phyloP scores from a whole-genome alignment of 2,329 filamentous ascomycete species.

The Cladosporium sp. region DNA sequence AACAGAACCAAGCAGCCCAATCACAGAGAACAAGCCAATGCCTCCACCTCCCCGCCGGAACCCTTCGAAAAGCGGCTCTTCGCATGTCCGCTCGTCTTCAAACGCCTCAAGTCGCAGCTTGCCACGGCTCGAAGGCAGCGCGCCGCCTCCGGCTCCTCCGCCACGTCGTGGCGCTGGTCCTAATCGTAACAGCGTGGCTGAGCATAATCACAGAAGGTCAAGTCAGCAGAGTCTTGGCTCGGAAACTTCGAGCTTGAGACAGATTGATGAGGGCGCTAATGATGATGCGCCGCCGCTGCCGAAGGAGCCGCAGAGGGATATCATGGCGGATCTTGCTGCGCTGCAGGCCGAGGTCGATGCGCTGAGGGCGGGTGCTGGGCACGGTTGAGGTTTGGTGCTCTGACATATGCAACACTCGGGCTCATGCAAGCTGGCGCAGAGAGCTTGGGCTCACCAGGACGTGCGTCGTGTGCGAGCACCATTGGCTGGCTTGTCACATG shows the following conservation, averaged over 20 bases:
- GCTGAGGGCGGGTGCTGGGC: constrained; percentile 16
- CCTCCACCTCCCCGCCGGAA: constrained; percentile 27
- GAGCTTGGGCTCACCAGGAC: too few species aligned
- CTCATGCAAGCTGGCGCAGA: too few species aligned
- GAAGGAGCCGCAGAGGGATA: constrained; percentile 18
- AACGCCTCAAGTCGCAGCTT: constrained; percentile 19
- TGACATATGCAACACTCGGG: too few species aligned
- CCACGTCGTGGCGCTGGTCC: constrained; percentile 21
- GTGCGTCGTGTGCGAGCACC: too few species aligned
- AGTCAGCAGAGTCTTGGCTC: constrained; percentile 11
- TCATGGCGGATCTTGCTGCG: constrained; percentile 29
- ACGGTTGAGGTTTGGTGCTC: not conserved
- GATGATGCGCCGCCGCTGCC: not conserved
- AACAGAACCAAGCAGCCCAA: not conserved
- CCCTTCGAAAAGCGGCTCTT: constrained; percentile 19
- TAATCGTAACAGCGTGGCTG: constrained; percentile 24
- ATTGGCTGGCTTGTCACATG: too few species aligned
- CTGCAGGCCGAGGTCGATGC: constrained; percentile 32
- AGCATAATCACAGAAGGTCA: constrained; percentile 10
- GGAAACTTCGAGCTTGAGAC: constrained; percentile 15
- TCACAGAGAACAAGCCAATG: constrained; percentile 15
- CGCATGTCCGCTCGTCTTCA: constrained; percentile 17
- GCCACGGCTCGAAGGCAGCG: constrained; percentile 16
- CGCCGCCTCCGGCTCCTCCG: constrained; percentile 27
- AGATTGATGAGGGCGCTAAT: constrained; percentile 17